These are phyloP conservation scores for Neurospora sp. DNA, from an alignment of 495 filamentous ascomycete genomes.

Conservation along the genomic window DNA sequence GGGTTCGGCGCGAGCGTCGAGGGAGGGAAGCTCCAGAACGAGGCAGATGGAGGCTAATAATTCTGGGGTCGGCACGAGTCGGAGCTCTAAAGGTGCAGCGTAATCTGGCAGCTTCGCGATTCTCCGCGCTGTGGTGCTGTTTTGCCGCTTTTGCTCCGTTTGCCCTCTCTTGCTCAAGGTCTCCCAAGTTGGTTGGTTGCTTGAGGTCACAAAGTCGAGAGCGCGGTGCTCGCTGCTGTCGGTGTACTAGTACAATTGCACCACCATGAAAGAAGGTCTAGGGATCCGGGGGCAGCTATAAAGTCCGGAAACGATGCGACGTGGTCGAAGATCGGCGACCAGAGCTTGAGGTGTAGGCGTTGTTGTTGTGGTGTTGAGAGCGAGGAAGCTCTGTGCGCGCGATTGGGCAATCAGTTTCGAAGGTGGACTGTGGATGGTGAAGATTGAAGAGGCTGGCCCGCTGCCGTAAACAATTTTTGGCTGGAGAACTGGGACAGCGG, in stretches of 20 bases:
- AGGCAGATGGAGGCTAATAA: background rate
- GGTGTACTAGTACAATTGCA: slow-evolving; percentile 9
- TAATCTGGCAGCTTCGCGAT: background rate
- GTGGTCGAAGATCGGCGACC: background rate
- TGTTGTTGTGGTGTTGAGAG: slow-evolving; percentile 6
- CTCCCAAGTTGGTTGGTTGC: background rate
- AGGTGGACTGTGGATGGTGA: background rate
- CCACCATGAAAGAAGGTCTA: slow-evolving; percentile 10
- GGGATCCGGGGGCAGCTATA: background rate
- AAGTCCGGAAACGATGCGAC: background rate
- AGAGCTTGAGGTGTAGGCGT: background rate
- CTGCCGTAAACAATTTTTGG: slow-evolving; percentile 29
- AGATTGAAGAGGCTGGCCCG: slow-evolving; percentile 13
- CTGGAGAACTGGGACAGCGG: background rate
- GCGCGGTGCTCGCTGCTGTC: slow-evolving; percentile 7
- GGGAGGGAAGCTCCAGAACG: background rate
- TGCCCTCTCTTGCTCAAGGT: background rate
- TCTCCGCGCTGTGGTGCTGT: background rate
- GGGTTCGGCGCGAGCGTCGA: background rate
- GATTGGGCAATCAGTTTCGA: background rate
- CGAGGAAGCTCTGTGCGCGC: slow-evolving; percentile 1
- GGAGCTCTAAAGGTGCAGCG: background rate
- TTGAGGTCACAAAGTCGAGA: background rate
- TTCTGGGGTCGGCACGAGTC: background rate
- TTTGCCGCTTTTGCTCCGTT: background rate